Conservation (phyloP, 129 eudicot species). For the Arctium lappa region DNA sequence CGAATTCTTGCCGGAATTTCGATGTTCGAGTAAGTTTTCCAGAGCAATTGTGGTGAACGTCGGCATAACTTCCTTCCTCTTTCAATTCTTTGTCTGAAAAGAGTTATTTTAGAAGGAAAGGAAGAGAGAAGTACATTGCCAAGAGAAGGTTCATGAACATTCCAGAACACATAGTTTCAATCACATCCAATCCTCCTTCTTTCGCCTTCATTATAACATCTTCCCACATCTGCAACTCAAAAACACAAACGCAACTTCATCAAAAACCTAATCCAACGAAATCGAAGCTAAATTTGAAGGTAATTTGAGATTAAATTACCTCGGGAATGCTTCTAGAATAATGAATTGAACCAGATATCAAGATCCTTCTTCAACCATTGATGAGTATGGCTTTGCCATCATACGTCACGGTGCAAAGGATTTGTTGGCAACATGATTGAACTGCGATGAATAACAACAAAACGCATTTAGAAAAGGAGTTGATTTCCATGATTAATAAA, state of each 20-base stretch:
- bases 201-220: too few relatives aligned
- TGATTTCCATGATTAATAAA: too few relatives aligned
- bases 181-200: too few relatives aligned
- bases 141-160: constrained; percentile 92
- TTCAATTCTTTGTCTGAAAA: too few relatives aligned
- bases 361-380: constrained; percentile 80
- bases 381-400: constrained; percentile 76
- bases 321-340: constrained; percentile 97
- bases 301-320: constrained; percentile 39
- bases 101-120: constrained; percentile 8
- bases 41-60: constrained; percentile 35
- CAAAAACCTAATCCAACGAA: too few relatives aligned
- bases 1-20: constrained; percentile 21
- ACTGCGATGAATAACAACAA: constrained; percentile 29
- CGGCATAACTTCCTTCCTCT: constrained; percentile 37
- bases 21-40: constrained; percentile 27
- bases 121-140: constrained; percentile 56
- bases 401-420: constrained; percentile 65
- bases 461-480: constrained; percentile 30
- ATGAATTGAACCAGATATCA: constrained; percentile 92
- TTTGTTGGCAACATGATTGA: constrained; percentile 32
- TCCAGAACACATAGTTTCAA: constrained; percentile 97
- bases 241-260: too few relatives aligned
- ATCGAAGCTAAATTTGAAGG: too few relatives aligned
- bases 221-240: too few relatives aligned